Percentiles rank a stretch among this genome's conserved stretches.
These are phyloP conservation scores for Alternaria conjuncta DNA, from an alignment of 2,329 filamentous ascomycete genomes.

Conservation along the genomic window DNA sequence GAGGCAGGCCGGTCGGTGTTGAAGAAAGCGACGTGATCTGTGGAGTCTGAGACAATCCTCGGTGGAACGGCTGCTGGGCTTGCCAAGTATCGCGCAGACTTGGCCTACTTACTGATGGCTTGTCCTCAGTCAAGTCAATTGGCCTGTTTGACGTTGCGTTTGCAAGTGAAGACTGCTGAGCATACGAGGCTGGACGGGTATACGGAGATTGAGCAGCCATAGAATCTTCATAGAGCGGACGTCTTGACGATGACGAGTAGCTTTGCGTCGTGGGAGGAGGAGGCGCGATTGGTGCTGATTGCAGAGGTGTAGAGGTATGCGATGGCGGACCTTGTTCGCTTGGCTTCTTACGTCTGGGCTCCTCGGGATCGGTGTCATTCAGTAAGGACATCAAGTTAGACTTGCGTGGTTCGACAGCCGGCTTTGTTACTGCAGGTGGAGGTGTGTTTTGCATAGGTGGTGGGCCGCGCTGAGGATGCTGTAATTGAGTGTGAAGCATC, in stretches of 20 bases:
- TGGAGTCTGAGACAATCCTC: slow-evolving; percentile 35
- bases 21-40: slow-evolving; percentile 32
- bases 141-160: slow-evolving; percentile 30
- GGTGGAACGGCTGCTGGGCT: slow-evolving; percentile 34
- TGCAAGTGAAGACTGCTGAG: slow-evolving; percentile 33
- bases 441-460: slow-evolving; percentile 25
- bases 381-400: slow-evolving; percentile 48
- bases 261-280: slow-evolving; percentile 34
- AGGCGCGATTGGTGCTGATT: slow-evolving; percentile 41
- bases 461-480: slow-evolving; percentile 30
- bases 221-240: slow-evolving; percentile 34
- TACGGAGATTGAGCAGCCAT: slow-evolving; percentile 34
- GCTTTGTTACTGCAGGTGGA: slow-evolving; percentile 30
- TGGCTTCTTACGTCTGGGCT: slow-evolving; percentile 44
- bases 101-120: slow-evolving; percentile 24
- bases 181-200: slow-evolving; percentile 30
- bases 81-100: slow-evolving; percentile 40
- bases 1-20: slow-evolving; percentile 35
- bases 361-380: slow-evolving; percentile 48
- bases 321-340: slow-evolving; percentile 41
- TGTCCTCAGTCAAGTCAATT: slow-evolving; percentile 43
- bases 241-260: slow-evolving; percentile 28
- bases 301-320: slow-evolving; percentile 44
- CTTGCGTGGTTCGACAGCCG: slow-evolving; percentile 43
- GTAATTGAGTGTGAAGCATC: slow-evolving; percentile 27